phyloP scores from a whole-genome alignment of 192 early-diverging fungal genomes.

The Chytriomyces sp. region DNA sequence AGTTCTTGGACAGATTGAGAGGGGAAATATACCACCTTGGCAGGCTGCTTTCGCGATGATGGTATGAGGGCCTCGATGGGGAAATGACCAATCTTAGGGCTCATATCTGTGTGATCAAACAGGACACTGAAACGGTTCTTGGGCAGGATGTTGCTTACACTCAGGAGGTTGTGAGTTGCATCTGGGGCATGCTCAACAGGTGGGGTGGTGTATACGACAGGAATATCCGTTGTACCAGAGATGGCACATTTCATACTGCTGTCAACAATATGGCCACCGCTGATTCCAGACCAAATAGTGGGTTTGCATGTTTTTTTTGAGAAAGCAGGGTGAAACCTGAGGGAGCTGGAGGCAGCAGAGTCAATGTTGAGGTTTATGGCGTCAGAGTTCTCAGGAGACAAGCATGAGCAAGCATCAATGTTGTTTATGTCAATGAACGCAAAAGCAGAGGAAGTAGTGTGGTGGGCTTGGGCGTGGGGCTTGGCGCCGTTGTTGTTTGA shows the following conservation, averaged over 20 bases:
- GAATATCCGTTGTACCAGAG: not conserved
- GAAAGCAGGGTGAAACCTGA: too few species aligned
- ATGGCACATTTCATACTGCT: not conserved
- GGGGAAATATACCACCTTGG: not conserved
- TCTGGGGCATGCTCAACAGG: not conserved
- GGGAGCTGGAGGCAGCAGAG: too few species aligned
- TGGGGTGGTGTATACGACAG: not conserved
- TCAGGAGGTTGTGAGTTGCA: not conserved
- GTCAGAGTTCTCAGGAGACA: too few species aligned
- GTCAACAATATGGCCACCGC: too few species aligned
- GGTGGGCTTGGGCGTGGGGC: too few species aligned
- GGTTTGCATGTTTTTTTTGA: too few species aligned
- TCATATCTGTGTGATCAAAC: not conserved
- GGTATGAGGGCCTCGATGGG: not conserved
- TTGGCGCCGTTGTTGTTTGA: too few species aligned
- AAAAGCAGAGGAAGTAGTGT: too few species aligned
- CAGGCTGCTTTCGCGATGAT: not conserved
- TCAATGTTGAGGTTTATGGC: too few species aligned
- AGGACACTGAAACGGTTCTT: conserved; percentile 6
- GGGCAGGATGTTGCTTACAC: not conserved
- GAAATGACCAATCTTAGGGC: not conserved
- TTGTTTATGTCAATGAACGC: not conserved
- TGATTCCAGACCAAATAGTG: too few species aligned
- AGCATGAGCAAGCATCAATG: too few species aligned
- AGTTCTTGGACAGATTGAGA: not conserved